Evolutionary conservation across 1,139 yeast species (phyloP).

Genomic region (Sugiyamaella xylanicola): DNA sequence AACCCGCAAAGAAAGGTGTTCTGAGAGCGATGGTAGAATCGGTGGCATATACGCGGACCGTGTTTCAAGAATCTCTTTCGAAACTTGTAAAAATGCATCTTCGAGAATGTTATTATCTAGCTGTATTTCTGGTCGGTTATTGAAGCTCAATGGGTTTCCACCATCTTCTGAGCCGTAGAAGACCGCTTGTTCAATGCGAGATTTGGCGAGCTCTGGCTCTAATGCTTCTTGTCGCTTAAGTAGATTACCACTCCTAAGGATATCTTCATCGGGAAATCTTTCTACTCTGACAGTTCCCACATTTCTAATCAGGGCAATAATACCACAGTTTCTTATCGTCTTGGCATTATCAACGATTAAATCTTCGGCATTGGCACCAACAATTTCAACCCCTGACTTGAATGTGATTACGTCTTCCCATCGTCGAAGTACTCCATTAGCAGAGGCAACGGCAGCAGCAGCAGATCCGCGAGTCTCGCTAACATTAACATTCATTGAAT

Average conservation of each 20-base stretch:
- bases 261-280: conserved; percentile 43
- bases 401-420: conserved; percentile 80
- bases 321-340: conserved; percentile 44
- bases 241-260: conserved; percentile 12
- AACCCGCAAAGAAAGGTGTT: conserved; percentile 50
- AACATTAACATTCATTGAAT: conserved; percentile 53
- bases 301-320: conserved; percentile 58
- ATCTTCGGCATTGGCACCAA: conserved; percentile 64
- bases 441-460: conserved; percentile 29
- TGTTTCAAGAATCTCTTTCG: conserved; percentile 58
- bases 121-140: conserved; percentile 45
- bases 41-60: conserved; percentile 51
- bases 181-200: conserved; percentile 81
- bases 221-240: conserved; percentile 21
- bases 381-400: conserved; percentile 53
- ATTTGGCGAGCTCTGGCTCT: conserved; percentile 53
- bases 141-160: conserved; percentile 59
- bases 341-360: conserved; percentile 29
- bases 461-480: conserved; percentile 16
- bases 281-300: conserved; percentile 69
- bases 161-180: conserved; percentile 52
- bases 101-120: conserved; percentile 47
- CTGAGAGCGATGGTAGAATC: conserved; percentile 46
- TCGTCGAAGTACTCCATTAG: conserved; percentile 47
- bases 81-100: conserved; percentile 53